Evolutionary conservation across 805 yeast species (phyloP), one percentile per base, ranked within the genome.

Genomic region (Ogataea ramenticola): DNA sequence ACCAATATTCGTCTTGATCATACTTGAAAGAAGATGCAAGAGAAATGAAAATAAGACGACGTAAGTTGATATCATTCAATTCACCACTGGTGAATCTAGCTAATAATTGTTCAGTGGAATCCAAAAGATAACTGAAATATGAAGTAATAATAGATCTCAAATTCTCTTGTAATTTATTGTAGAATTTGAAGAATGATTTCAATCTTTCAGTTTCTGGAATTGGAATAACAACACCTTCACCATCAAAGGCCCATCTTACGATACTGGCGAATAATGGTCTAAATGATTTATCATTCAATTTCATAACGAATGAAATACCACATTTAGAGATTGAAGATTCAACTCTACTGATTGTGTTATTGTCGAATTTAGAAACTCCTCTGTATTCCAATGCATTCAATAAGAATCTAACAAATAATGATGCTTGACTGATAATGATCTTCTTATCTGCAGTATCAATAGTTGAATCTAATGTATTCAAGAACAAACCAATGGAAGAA

Each of bases 1-100:
- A 82, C 99, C 99, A 93, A 67, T 86, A 93, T 56, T 93, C 99
- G 54, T 86, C 96, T 57, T 82, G 86, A 58, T 91, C 97, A 57
- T 80, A 83, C 56, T 82, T 86, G 70, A 93, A 89, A 1, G 96
- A 84, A 1, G 87, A 74, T 0, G 82, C 77, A 49, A 93, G 67
- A 0, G 96, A 80, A 49, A 77, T 80, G 43, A 89, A 67, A 19
- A 90, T 62, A 35, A 86, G 65, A 65, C 96, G 80, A 65, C 88
- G 81, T 53, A 89, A 68, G 49, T 79, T 77, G 39, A 72, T 62
- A 45, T 74, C 71, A 2, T 46, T 56, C 24, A 76, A 46, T 14
- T 69, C 69, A 17, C 70, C 72, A 1, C 56, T 53, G 14, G 71
- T 58, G 51, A 74, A 79, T 47, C 74, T 69, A n/a, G 58, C 60